Evolutionary conservation across 495 filamentous ascomycete species (phyloP), one percentile per base, ranked within the genome.

Genomic region (Massariosphaeria phaeospora): DNA sequence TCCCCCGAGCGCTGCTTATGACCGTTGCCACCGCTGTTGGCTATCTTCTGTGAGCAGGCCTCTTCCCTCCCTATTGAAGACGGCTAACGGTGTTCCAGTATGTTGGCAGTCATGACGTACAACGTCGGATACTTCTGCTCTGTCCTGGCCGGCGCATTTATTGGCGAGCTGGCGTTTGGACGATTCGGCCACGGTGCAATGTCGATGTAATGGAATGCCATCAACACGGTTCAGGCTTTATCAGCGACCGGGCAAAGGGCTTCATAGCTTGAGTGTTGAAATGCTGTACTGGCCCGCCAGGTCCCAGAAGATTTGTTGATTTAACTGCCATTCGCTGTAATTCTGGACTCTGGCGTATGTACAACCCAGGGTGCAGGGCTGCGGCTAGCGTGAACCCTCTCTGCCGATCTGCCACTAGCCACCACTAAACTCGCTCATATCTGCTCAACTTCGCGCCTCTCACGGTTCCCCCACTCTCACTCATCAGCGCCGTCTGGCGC

Each of bases 81-180:
- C 24, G 34, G 9, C 29, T 30, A 45, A 42, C 7, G 2, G 13
- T 21, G 24, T 18, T 24, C 25, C 64, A 97, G 91, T 44, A 97
- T 97, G 91, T 74, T 97, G 72, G 91, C 88, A n/a, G 87, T 95
- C 62, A 97, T 97, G 91, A 93, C 89, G 2, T 79, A 91, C 80
- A 97, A 97, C 63, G 79, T 96, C 38, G 91, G 91, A n/a, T 97
- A 95, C 65, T 96, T 96, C 71, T 71, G 91, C 23, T 89, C 91
- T 1, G 79, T 95, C 0, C 79, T 97, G 20, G 86, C 72, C 5
- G 91, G 91, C 5, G 78, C 82, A 1, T 96, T 96, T 66, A 62
- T 93, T 3, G 91, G 91, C 12, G 91, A 91, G 69, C 71, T 97
- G 30, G 77, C 80, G 0, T 75, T 91, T 42, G 91, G 91, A 11